Evolutionary conservation across 352 stramenopile genomes (phyloP).

Genomic region (Globisporangium canariense): DNA sequence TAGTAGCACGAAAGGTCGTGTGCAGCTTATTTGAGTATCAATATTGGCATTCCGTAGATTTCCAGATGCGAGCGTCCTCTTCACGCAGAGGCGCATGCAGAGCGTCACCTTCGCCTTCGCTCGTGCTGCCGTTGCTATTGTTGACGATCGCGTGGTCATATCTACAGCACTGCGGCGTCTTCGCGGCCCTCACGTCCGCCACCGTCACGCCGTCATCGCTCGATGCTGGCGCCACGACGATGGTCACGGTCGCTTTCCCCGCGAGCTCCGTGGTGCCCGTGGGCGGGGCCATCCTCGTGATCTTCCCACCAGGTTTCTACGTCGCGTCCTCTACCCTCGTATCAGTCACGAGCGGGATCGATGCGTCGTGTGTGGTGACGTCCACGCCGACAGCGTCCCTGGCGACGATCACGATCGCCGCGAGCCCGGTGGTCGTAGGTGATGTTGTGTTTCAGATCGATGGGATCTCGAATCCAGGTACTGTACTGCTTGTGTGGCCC

Average conservation of each 20-base stretch:
- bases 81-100: not conserved
- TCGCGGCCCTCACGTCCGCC: constrained; percentile 26
- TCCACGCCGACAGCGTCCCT: constrained; percentile 23
- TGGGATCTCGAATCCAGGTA: constrained; percentile 60
- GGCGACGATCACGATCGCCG: constrained; percentile 36
- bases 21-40: no score
- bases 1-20: no score
- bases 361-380: constrained; percentile 23
- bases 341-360: constrained; percentile 22
- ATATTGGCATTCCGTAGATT: no score
- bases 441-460: constrained; percentile 42
- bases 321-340: constrained; percentile 26
- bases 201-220: constrained; percentile 26
- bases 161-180: not conserved
- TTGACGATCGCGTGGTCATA: not conserved
- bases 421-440: constrained; percentile 18
- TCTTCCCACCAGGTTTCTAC: constrained; percentile 51
- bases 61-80: no score
- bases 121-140: not conserved
- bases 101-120: not conserved
- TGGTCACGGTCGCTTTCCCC: constrained; percentile 36
- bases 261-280: constrained; percentile 28
- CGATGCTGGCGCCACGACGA: constrained; percentile 30
- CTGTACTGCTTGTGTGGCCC: not conserved
- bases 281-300: constrained; percentile 21